Evolutionary conservation across 208 protist genomes (phyloP).

Genomic region (Trypanosoma boissoni): DNA sequence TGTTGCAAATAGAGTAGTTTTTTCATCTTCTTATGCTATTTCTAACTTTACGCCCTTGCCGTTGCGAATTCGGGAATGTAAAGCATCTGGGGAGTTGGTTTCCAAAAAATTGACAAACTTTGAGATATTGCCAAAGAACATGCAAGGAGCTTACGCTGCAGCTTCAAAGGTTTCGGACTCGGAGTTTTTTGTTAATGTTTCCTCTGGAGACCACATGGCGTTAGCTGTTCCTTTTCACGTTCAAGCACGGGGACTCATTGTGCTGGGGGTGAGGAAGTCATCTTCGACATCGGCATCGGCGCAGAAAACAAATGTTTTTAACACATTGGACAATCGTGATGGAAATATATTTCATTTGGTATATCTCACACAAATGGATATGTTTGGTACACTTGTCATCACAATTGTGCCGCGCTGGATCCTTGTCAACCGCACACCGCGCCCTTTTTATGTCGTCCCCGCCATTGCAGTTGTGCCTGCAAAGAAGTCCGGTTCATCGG

Average conservation of each 20-base stretch:
- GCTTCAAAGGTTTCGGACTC: slow-evolving; percentile 30
- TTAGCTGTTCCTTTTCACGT: slow-evolving; percentile 72
- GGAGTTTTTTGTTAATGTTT: slow-evolving; percentile 78
- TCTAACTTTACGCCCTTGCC: slow-evolving; percentile 73
- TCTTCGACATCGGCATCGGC: not conserved
- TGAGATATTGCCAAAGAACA: slow-evolving; percentile 44
- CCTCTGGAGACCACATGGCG: slow-evolving; percentile 32
- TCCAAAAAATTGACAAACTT: slow-evolving; percentile 47
- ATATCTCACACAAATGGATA: slow-evolving; percentile 55
- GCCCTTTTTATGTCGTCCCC: slow-evolving; percentile 56
- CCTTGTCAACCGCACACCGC: slow-evolving; percentile 71
- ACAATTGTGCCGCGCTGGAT: slow-evolving; percentile 84
- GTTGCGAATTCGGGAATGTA: slow-evolving; percentile 62
- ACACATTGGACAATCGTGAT: not conserved
- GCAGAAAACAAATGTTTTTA: not conserved
- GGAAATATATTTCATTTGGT: slow-evolving; percentile 56
- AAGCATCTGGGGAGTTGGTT: slow-evolving; percentile 32
- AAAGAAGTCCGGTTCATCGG: slow-evolving; percentile 30
- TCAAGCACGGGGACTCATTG: slow-evolving; percentile 68
- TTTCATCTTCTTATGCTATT: slow-evolving; percentile 65
- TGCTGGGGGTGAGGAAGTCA: slow-evolving; percentile 35
- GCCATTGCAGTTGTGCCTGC: slow-evolving; percentile 36
- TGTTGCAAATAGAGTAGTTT: slow-evolving; percentile 31
- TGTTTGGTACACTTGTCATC: slow-evolving; percentile 56
- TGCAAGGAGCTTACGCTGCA: slow-evolving; percentile 55